Evolutionary conservation across 495 filamentous ascomycete species (phyloP), one percentile per base, ranked within the genome.

Genomic region (Cetradonia linearis): DNA sequence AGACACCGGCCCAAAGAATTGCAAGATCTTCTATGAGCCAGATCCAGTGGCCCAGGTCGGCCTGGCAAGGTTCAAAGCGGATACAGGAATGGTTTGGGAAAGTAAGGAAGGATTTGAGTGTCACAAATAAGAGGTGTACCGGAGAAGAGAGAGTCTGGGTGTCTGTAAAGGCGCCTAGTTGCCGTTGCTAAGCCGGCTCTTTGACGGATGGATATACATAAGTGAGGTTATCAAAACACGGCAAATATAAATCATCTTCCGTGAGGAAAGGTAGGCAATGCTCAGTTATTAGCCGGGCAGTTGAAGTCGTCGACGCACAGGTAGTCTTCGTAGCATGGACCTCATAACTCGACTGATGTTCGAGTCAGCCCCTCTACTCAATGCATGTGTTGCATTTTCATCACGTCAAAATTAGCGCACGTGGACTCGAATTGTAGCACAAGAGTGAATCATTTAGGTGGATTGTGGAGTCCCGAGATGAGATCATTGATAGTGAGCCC

Each of bases 401-500:
- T 46, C 42, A 25, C 42, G 10, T 10, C 42, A 0, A 23, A 10
- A 46, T 46, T 25, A 14, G 42, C 13, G n/a, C 20, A 9, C 20
- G n/a, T 2, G 18, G 38, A n/a, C 20, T 42, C n/a, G 7, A 9
- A 50, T 50, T 50, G 23, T 50, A 27, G n/a, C 47, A 27, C 14
- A 25, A 50, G 47, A 18, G 42, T 47, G n/a, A 25, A n/a, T 47
- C n/a, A n/a, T 5, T 25, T 14, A 38, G 13, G 16, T 14, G 36
- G n/a, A n/a, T n/a, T n/a, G n/a, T n/a, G n/a, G n/a, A n/a, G n/a
- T 44, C 18, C 40, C 5, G 20, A 20, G 42, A 46, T 25, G 42
- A 25, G 42, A 46, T 46, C 30, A 54, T 54, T 34, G 50, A 54
- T 54, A 54, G 50, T 18, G 18, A 54, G 50, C 28, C 6, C 20